Evolutionary conservation across 1,284 basidiomycete species (phyloP).

Genomic region (Melampsora americana): DNA sequence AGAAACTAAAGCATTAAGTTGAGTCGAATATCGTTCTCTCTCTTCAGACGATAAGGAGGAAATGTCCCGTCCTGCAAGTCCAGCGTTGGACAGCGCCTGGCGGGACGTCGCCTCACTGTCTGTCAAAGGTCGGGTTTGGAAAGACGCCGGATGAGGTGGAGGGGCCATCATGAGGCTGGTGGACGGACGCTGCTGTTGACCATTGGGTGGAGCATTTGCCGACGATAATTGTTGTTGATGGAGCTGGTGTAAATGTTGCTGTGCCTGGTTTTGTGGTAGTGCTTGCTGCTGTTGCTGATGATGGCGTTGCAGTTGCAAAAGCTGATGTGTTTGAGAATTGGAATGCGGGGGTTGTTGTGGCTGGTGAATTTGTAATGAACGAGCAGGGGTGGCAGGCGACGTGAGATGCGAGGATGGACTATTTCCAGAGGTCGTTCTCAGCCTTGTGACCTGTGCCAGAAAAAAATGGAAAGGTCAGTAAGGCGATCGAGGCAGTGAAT

Average conservation of each 20-base stretch:
- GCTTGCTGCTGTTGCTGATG: background rate
- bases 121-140: background rate
- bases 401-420: slow-evolving; percentile 2
- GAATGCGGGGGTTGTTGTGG: background rate
- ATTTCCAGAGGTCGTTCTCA: background rate
- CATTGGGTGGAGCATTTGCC: background rate
- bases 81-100: background rate
- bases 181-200: background rate
- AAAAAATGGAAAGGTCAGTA: background rate
- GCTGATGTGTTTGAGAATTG: background rate
- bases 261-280: background rate
- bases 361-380: background rate
- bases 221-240: background rate
- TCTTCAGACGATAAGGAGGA: background rate
- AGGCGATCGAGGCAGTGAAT: background rate
- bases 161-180: background rate
- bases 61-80: background rate
- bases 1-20: background rate
- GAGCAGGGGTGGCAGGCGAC: background rate
- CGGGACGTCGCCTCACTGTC: background rate
- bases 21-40: background rate
- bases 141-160: background rate
- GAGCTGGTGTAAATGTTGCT: background rate
- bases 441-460: background rate
- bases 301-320: background rate